Percentiles rank a stretch among this genome's conserved stretches.
phyloP scores from a whole-genome alignment of 495 filamentous ascomycete genomes.

The Viridothelium virens region DNA sequence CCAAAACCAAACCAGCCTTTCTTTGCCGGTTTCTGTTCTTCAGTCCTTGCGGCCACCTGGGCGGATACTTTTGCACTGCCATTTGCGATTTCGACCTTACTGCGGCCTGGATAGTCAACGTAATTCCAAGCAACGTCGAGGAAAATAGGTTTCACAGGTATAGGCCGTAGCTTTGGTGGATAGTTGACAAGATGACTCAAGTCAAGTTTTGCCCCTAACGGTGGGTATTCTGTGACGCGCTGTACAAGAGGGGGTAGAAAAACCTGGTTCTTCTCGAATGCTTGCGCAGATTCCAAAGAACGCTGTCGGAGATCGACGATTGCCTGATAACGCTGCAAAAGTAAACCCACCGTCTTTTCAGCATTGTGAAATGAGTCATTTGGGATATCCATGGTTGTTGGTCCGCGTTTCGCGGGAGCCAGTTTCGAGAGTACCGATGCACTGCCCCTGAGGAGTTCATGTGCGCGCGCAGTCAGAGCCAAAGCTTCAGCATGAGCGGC shows the following conservation, averaged over 20 bases:
- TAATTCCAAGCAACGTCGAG: constrained; percentile 98
- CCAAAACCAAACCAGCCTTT: constrained; percentile 88
- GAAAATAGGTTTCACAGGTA: constrained; percentile 93
- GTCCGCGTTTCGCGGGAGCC: constrained; percentile 25
- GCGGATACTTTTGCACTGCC: constrained; percentile 25
- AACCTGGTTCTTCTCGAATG: constrained; percentile 28
- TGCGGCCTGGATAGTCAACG: constrained; percentile 77
- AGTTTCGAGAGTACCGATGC: constrained; percentile 25
- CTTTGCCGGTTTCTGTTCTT: constrained; percentile 38
- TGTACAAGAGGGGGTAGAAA: constrained; percentile 53
- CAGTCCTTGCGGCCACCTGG: constrained; percentile 19
- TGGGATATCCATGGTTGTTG: constrained; percentile 55
- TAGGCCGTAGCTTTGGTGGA: constrained; percentile 70
- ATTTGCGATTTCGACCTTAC: constrained; percentile 19
- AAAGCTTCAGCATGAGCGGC: constrained; percentile 69
- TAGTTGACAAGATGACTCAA: constrained; percentile 75
- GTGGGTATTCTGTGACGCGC: constrained; percentile 64
- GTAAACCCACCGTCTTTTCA: constrained; percentile 50
- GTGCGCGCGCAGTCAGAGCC: constrained; percentile 68
- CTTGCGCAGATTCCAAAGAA: constrained; percentile 32
- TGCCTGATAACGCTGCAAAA: constrained; percentile 70
- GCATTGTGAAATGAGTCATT: constrained; percentile 49
- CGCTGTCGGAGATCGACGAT: constrained; percentile 70
- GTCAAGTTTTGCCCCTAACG: constrained; percentile 50
- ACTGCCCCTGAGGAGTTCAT: constrained; percentile 38